Conservation (phyloP, 1,139 yeast genomes). For the Entelexis paramagnoliae region DNA sequence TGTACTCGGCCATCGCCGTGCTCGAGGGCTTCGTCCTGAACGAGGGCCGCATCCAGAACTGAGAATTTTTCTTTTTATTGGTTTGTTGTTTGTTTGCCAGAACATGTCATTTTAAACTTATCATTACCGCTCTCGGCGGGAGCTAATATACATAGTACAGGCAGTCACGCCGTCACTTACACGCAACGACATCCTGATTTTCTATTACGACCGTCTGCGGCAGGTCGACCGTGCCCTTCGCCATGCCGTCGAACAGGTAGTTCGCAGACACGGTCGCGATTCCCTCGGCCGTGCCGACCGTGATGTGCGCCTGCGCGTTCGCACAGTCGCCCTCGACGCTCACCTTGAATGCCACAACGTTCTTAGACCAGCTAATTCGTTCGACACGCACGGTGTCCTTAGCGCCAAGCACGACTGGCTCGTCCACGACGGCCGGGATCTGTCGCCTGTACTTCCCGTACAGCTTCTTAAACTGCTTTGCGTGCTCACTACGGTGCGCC, state of each 20-base stretch:
- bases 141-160: not conserved
- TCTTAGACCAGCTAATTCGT: slow-evolving; percentile 43
- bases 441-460: slow-evolving; percentile 26
- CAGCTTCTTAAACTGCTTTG: slow-evolving; percentile 28
- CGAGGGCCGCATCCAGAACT: slow-evolving; percentile 46
- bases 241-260: slow-evolving; percentile 9
- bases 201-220: not conserved
- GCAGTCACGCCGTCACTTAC: not conserved
- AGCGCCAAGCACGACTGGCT: slow-evolving; percentile 28
- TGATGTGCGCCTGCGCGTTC: slow-evolving; percentile 56
- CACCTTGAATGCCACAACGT: slow-evolving; percentile 50
- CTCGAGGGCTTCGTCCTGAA: slow-evolving; percentile 80
- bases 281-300: slow-evolving; percentile 43
- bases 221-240: not conserved
- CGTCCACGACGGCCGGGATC: slow-evolving; percentile 12
- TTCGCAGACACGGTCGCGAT: slow-evolving; percentile 7
- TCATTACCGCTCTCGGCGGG: too few species aligned
- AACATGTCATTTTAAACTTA: too few species aligned
- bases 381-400: slow-evolving; percentile 34
- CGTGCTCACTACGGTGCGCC: slow-evolving; percentile 40
- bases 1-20: slow-evolving; percentile 92
- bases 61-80: too few species aligned
- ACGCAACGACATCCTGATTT: not conserved
- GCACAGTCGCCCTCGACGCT: slow-evolving; percentile 33
- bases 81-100: too few species aligned